phyloP scores from a whole-genome alignment of 1,284 basidiomycete species.

The Xanthoconium separans region DNA sequence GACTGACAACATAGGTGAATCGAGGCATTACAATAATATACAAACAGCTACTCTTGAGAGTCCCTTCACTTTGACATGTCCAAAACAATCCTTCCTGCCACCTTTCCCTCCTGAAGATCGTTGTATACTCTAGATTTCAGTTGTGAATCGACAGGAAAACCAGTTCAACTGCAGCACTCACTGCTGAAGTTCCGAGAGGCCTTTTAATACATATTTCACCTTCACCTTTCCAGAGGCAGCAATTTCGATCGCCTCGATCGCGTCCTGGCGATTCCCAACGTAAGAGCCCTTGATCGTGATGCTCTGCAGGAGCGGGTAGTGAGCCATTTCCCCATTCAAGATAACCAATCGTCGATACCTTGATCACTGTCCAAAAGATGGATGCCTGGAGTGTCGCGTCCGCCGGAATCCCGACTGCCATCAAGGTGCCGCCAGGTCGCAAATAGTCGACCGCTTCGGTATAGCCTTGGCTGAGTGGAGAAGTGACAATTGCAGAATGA shows the following conservation, averaged over 20 bases:
- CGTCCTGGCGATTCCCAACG: constrained; percentile 75
- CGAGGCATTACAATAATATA: neutral
- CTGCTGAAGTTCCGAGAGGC: constrained; percentile 54
- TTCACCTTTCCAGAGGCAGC: constrained; percentile 69
- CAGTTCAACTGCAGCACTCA: constrained; percentile 29
- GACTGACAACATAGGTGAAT: neutral
- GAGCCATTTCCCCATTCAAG: neutral
- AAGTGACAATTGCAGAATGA: constrained; percentile 72
- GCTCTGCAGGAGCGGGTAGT: constrained; percentile 30
- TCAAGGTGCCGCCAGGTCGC: constrained; percentile 61
- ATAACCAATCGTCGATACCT: constrained; percentile 31
- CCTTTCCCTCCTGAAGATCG: constrained; percentile 51
- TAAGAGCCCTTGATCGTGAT: constrained; percentile 74
- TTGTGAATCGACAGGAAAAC: neutral
- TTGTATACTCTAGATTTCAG: constrained; percentile 48
- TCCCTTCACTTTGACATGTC: constrained; percentile 38
- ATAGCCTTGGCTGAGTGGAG: constrained; percentile 61
- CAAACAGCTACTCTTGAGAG: neutral
- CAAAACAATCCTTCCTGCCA: constrained; percentile 66
- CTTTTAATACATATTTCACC: constrained; percentile 51
- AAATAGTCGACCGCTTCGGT: constrained; percentile 71
- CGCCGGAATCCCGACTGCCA: constrained; percentile 75
- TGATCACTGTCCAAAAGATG: constrained; percentile 77
- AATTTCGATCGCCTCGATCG: constrained; percentile 69
- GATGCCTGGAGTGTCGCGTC: constrained; percentile 58